Evolutionary conservation across 768 basidiomycete species (phyloP), one percentile per base, ranked within the genome.

Genomic region (Boletus vinaceobasis): DNA sequence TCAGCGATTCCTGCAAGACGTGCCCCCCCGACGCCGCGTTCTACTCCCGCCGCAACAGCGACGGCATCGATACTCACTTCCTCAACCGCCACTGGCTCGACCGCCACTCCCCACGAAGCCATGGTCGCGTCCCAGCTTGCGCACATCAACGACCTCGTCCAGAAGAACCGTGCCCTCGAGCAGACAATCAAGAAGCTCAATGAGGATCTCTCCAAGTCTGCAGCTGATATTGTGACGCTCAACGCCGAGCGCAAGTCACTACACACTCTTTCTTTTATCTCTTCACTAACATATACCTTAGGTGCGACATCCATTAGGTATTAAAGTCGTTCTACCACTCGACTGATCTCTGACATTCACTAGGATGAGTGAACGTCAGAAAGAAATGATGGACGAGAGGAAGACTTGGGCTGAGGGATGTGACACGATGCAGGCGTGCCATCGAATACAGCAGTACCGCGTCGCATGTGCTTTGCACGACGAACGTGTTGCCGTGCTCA

Each of bases 121-220:
- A 75, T 87, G 62, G 81, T 82, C 57, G 75, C 82, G 26, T 78
- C 84, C 5, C 81, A 86, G 65, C 83, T 83, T 55, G 70, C 77
- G 3, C 87, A 90, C 65, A 88, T 91, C 47, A 79, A 85, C 46
- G 86, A 90, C 40, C 80, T 91, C 49, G 85, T 88, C 3, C 80
- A 86, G 58, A 77, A 83, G 57, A 86, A 81, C 62, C 82, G 82
- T 26, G 80, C 79, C 0, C 77, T 88, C 49, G 86, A 88, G 53
- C 79, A 84, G 56, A 78, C 78, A 5, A 77, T 79, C 68, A 79
- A 79, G 60, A 81, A 78, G 42, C 77, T 88, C 35, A 64, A 71
- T 15, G 78, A 79, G 23, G 79, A 83, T 39, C 61, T 84, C 31
- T 68, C 73, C 44, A 77, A 75, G 43, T 64, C 60, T 19, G 37